phyloP scores from a whole-genome alignment of 139 green algal genomes.

The Micractinium conductrix region DNA sequence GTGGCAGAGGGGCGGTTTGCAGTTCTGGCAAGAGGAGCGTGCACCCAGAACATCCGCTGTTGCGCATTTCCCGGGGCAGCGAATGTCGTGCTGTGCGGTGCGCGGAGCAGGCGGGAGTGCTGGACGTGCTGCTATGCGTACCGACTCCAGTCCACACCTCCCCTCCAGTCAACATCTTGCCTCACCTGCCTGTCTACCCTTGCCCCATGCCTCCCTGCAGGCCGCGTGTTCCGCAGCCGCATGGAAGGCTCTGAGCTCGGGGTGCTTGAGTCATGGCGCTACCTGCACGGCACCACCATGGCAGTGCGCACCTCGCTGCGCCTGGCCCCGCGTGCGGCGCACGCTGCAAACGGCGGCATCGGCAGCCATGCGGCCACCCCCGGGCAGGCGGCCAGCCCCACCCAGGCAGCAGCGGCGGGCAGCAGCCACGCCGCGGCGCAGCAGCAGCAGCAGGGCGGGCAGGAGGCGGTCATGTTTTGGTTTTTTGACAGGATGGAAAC shows the following conservation, averaged over 20 bases:
- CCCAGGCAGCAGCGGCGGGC: neutral
- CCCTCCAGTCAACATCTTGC: too few relatives aligned
- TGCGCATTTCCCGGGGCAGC: too few relatives aligned
- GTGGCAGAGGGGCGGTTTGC: neutral
- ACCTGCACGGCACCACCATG: constrained; percentile 31
- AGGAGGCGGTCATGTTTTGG: constrained; percentile 38
- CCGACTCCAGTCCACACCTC: too few relatives aligned
- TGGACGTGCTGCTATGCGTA: too few relatives aligned
- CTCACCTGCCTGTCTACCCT: neutral
- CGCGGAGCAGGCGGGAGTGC: too few relatives aligned
- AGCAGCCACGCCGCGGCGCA: neutral
- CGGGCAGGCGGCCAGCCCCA: neutral
- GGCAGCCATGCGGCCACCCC: neutral
- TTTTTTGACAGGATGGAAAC: constrained; percentile 47
- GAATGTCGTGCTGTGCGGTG: too few relatives aligned
- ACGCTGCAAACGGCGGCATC: neutral
- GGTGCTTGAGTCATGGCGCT: constrained; percentile 33
- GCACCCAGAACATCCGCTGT: too few relatives aligned
- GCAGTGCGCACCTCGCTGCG: constrained; percentile 41
- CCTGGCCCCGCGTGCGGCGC: neutral
- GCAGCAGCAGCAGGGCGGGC: neutral
- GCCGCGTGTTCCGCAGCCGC: constrained; percentile 28
- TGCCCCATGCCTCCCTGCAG: neutral
- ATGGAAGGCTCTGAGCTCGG: constrained; percentile 47
- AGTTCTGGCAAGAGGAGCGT: neutral